These are phyloP conservation scores for Gillenia trifoliata DNA, from an alignment of 306 rosid genomes.

Conservation along the genomic window DNA sequence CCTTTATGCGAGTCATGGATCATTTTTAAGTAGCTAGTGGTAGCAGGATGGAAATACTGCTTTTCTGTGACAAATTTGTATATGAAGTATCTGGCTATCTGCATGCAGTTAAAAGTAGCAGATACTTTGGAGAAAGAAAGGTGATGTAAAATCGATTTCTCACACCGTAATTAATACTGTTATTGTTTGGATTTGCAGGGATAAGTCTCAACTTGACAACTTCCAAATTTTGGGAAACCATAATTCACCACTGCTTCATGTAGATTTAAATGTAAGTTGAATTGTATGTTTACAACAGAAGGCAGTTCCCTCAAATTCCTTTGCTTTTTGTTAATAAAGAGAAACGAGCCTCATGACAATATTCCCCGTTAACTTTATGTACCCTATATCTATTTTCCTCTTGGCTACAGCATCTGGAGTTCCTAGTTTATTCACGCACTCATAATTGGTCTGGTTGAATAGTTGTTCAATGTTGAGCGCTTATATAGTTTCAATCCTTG, in stretches of 20 bases:
- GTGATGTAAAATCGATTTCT: constrained; percentile 8
- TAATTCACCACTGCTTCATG: constrained; percentile 59
- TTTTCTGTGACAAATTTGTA: background rate
- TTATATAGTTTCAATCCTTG: constrained; percentile 26
- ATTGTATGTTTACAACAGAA: background rate
- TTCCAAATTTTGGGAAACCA: constrained; percentile 64
- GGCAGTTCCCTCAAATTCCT: constrained; percentile 5
- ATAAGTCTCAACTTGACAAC: constrained; percentile 63
- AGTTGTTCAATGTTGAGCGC: constrained; percentile 13
- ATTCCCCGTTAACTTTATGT: background rate
- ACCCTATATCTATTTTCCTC: background rate
- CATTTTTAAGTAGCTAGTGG: background rate
- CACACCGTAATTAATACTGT: constrained; percentile 15
- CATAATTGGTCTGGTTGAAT: background rate
- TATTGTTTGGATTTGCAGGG: constrained; percentile 54
- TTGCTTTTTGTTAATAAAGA: background rate
- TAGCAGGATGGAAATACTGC: background rate
- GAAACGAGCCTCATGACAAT: background rate
- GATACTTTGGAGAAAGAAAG: constrained; percentile 17
- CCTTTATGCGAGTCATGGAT: background rate
- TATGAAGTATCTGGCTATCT: background rate
- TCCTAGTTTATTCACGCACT: background rate
- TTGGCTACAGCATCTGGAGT: background rate
- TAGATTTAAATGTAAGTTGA: constrained; percentile 76
- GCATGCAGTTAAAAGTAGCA: constrained; percentile 9